Percentiles rank a stretch among this genome's conserved stretches.
Evolutionary conservation across 305 asterid genomes (phyloP).

Genomic region (Fraxinus latifolia): DNA sequence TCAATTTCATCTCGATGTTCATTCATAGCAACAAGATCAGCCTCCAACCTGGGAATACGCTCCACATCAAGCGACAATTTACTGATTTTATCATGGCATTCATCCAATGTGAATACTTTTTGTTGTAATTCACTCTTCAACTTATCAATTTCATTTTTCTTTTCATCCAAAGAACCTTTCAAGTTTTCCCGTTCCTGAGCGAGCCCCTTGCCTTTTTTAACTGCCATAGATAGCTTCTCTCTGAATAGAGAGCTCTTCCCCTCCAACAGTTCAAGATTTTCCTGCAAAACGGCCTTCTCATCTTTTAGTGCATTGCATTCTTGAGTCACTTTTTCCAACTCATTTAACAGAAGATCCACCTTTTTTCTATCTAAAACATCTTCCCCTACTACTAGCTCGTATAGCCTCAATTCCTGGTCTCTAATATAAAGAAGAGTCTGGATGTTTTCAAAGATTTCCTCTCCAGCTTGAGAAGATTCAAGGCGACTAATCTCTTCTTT

Average conservation of each 20-base stretch:
- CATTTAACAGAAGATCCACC: constrained; percentile 44
- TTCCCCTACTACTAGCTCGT: constrained; percentile 60
- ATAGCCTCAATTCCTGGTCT: constrained; percentile 59
- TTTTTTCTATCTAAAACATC: constrained; percentile 44
- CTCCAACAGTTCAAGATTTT: constrained; percentile 66
- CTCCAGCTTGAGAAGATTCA: constrained; percentile 42
- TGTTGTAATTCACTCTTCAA: constrained; percentile 63
- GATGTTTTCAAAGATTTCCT: constrained; percentile 48
- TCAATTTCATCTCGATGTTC: constrained; percentile 61
- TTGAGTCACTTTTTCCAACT: constrained; percentile 42
- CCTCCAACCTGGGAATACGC: constrained; percentile 52
- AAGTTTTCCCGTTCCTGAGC: constrained; percentile 85
- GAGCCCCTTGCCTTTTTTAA: constrained; percentile 93
- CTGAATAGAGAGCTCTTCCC: constrained; percentile 68
- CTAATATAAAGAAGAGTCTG: constrained; percentile 60
- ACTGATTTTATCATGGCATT: constrained; percentile 55
- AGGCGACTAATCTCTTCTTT: constrained; percentile 43
- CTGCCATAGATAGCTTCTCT: constrained; percentile 90
- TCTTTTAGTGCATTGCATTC: constrained; percentile 52
- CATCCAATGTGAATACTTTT: constrained; percentile 37
- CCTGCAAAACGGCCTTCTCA: constrained; percentile 57
- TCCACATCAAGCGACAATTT: constrained; percentile 57
- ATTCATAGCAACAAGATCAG: constrained; percentile 47
- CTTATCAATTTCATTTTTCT: constrained; percentile 59
- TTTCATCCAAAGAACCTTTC: constrained; percentile 63